These are phyloP conservation scores for Calonectria naviculata DNA, from an alignment of 2,329 filamentous ascomycete genomes.

Conservation along the genomic window DNA sequence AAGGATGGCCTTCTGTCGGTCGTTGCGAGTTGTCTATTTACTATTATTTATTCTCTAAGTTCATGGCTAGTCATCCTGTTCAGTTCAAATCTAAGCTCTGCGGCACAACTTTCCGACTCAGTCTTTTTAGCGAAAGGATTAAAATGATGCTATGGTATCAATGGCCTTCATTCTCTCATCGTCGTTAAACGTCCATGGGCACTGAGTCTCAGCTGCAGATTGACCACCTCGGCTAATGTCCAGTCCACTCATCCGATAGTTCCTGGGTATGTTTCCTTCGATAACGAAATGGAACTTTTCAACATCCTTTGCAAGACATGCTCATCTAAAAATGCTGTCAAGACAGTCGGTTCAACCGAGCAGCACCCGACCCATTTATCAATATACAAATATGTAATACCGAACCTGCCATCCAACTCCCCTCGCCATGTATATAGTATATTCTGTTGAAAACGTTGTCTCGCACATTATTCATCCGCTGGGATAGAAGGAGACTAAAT, in stretches of 20 bases:
- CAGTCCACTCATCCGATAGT: neutral
- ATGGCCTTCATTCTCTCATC: slow-evolving; percentile 1
- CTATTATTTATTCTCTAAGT: too few relatives aligned
- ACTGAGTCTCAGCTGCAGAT: slow-evolving; percentile 11
- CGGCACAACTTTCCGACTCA: too few relatives aligned
- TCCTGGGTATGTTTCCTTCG: slow-evolving; percentile 20
- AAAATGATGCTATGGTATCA: slow-evolving; percentile 15
- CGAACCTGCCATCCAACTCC: neutral
- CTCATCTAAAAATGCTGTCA: slow-evolving; percentile 9
- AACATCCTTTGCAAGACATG: slow-evolving; percentile 1
- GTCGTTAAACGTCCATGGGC: slow-evolving; percentile 10
- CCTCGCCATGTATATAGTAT: slow-evolving; percentile 5
- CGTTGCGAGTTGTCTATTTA: too few relatives aligned
- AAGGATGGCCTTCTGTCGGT: too few relatives aligned
- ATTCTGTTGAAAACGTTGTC: neutral
- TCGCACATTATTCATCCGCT: slow-evolving; percentile 1
- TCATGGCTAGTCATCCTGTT: too few relatives aligned
- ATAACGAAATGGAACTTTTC: slow-evolving; percentile 30
- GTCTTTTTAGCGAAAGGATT: too few relatives aligned
- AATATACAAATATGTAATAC: neutral
- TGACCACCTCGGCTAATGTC: neutral
- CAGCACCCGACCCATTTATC: neutral
- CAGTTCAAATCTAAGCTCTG: too few relatives aligned
- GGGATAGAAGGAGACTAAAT: slow-evolving; percentile 46
- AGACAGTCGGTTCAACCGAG: neutral